Evolutionary conservation across 2,329 filamentous ascomycete genomes (phyloP), one percentile per base, ranked within the genome.

Genomic region (Botryotinia convoluta): DNA sequence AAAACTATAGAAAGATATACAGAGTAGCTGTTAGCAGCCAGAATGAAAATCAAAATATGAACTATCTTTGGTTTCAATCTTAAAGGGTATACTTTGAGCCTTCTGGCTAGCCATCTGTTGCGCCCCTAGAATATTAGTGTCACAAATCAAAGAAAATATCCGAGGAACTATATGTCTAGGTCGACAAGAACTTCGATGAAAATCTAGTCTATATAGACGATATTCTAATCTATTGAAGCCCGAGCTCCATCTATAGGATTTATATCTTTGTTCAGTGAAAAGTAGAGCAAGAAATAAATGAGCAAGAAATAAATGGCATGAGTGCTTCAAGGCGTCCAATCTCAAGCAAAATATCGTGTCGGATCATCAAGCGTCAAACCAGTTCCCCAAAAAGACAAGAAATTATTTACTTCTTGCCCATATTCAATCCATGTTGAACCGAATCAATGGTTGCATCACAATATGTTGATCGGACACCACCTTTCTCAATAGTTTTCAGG

Each of bases 401-500:
- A 26, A 57, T 0, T 0, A 42, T 32, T 26, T 29, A 68, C 32
- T 68, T 68, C 65, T 68, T 68, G 65, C 35, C 26, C 71, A 72
- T 72, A 20, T 72, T 72, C 51, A 72, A 61, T 18, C 48, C 71
- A 42, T 72, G 71, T 29, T 69, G 63, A 12, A 57, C 42, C 10
- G 71, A 61, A 69, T 69, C 42, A n/a, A 72, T 69, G 18, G 65
- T 59, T 39, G 71, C 71, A 51, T 72, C 71, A 45, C 62, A 69
- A 22, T 69, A 72, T 61, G 71, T 59, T 59, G 71, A 72, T 51
- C 71, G 59, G 26, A 72, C 42, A 60, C 71, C 63, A 5, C 71
- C 71, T 32, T 72, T 72, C 32, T 72, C 71, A 22, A 72, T 60
- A 14, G 71, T 72, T 32, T 72, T 72, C 4, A 72, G 42, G 22